Evolutionary conservation across 1,284 basidiomycete genomes (phyloP), one percentile per base, ranked within the genome.

Genomic region (Somion occarium): DNA sequence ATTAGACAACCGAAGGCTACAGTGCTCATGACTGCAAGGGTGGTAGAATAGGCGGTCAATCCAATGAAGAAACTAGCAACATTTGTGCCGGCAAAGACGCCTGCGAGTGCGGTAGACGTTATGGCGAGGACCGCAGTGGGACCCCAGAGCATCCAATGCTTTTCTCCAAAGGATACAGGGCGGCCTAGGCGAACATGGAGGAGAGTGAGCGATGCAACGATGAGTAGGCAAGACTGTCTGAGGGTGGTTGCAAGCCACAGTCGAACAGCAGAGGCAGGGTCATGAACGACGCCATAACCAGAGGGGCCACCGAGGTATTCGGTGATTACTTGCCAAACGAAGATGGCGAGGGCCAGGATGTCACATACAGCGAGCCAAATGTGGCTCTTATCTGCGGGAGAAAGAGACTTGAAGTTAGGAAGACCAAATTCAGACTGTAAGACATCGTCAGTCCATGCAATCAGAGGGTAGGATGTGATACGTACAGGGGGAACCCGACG

Each of bases 291-390:
- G 15, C 65, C 68, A 53, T 66, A 68, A 46, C 70, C 75, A 5
- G 72, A 59, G 5, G 75, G 66, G 23, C 74, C 73, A 49, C 73
- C 74, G 12, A 69, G 61, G 50, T 74, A 73, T 64, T 88, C 81
- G 39, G 57, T 66, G 53, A 82, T 65, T 20, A 73, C 74, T 61
- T 89, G 78, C 84, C 85, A 88, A 44, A 82, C 63, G 63, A 88
- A 85, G 26, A 81, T 62, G 25, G 64, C 66, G 38, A 88, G 69
- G 7, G 83, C 78, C 34, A 84, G 49, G 30, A 88, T 59, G 60
- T 88, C 85, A 51, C 83, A 74, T 39, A 71, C 66, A 50, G 85
- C 80, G 38, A 89, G 70, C 84, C 85, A 89, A 44, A 88, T 61
- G 61, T 86, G 83, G 56, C 78, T 78, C 68, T 85, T 83, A 65